phyloP scores from a whole-genome alignment of 2,329 filamentous ascomycete genomes.

The Colletotrichum liaoningense region DNA sequence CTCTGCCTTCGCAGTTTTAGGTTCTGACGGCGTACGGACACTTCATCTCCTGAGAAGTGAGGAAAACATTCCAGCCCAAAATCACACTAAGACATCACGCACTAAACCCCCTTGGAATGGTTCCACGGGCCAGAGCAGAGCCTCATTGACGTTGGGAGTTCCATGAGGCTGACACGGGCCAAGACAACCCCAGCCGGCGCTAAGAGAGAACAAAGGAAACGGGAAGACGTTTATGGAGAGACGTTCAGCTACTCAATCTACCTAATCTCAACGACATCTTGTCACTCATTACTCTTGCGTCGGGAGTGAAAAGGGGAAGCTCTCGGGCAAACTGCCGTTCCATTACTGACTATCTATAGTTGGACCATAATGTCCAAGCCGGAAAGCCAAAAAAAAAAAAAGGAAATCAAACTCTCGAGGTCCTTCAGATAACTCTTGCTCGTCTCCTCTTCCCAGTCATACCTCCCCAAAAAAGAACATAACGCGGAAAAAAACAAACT shows the following conservation, averaged over 20 bases:
- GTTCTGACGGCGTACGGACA: too few relatives aligned
- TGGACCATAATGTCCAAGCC: slow-evolving; percentile 1
- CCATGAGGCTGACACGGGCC: background rate
- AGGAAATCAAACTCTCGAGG: background rate
- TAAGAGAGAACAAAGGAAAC: background rate
- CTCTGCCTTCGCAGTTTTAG: background rate
- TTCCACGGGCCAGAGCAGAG: slow-evolving; percentile 5
- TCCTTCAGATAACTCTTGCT: background rate
- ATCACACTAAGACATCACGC: background rate
- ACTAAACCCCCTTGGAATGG: background rate
- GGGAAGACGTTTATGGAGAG: background rate
- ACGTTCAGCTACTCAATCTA: background rate
- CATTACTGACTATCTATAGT: slow-evolving; percentile 26
- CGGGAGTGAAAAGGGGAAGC: too few relatives aligned
- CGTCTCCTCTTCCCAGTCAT: background rate
- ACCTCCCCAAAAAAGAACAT: background rate
- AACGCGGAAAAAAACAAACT: background rate
- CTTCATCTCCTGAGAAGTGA: background rate
- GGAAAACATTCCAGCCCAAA: background rate
- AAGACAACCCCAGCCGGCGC: background rate
- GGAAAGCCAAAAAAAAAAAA: background rate
- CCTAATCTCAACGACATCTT: background rate
- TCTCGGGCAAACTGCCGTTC: slow-evolving; percentile 18
- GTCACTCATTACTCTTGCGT: background rate
- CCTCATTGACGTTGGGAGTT: slow-evolving; percentile 10